Evolutionary conservation across 2,329 filamentous ascomycete genomes (phyloP).

Genomic region (Aspergillus sp.): DNA sequence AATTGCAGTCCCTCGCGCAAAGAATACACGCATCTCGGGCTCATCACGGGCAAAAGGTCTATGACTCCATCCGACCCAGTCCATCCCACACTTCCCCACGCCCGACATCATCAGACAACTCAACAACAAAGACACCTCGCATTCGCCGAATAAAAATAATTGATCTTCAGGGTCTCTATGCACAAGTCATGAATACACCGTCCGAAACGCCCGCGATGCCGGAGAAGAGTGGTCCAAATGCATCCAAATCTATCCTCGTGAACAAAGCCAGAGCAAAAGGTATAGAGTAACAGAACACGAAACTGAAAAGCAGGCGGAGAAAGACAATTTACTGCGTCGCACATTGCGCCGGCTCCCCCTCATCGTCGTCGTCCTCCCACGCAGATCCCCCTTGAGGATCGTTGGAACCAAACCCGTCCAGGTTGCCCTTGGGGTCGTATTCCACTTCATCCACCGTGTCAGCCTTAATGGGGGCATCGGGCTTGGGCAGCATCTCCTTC

Average conservation of each 20-base stretch:
- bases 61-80: too few species aligned
- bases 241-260: constrained; percentile 19
- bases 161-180: neutral
- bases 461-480: constrained; percentile 61
- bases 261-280: constrained; percentile 9
- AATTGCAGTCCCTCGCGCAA: too few species aligned
- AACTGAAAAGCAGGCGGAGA: neutral
- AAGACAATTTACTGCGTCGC: constrained; percentile 44
- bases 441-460: constrained; percentile 84
- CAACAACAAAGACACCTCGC: too few species aligned
- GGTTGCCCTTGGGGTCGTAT: constrained; percentile 77
- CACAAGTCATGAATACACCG: constrained; percentile 3
- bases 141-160: neutral
- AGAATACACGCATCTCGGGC: too few species aligned
- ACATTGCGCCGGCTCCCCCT: constrained; percentile 48
- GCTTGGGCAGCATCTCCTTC: constrained; percentile 69
- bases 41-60: too few species aligned
- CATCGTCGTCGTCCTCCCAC: constrained; percentile 53
- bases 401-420: constrained; percentile 64
- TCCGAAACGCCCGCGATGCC: constrained; percentile 32
- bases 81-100: neutral
- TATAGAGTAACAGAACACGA: constrained; percentile 1
- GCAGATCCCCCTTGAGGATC: constrained; percentile 42
- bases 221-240: constrained; percentile 14
- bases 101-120: neutral